Conservation (phyloP, 2,329 filamentous ascomycete genomes). For the Aspergillus novofumigatus region DNA sequence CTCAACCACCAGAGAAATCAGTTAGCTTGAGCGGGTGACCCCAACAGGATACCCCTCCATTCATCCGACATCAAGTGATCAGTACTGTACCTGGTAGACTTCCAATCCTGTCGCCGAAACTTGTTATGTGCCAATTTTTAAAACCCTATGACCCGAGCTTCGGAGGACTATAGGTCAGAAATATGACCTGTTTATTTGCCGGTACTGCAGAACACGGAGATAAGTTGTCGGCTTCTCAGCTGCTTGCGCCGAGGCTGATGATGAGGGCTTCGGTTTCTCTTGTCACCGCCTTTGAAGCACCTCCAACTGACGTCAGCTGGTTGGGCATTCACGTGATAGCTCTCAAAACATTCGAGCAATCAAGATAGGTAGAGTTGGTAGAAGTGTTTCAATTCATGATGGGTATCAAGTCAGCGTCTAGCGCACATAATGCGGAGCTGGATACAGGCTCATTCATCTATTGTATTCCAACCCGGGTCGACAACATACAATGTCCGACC, state of each 20-base stretch:
- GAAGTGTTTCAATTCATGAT: not conserved
- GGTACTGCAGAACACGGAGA: not conserved
- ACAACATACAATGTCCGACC: not conserved
- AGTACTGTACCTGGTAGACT: not conserved
- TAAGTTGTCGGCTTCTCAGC: not conserved
- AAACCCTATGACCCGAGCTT: not conserved
- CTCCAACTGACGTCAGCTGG: not conserved
- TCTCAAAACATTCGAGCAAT: not conserved
- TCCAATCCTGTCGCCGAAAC: not conserved
- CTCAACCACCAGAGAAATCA: not conserved
- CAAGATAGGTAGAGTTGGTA: not conserved
- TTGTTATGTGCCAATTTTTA: not conserved
- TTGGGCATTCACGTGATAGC: not conserved
- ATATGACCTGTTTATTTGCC: not conserved
- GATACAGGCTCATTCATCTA: not conserved
- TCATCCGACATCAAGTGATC: not conserved
- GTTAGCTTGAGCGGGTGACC: not conserved
- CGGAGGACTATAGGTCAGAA: not conserved
- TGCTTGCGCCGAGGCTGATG: not conserved
- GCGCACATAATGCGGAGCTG: not conserved
- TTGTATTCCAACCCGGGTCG: not conserved
- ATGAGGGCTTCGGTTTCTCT: not conserved
- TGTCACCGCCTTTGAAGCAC: not conserved
- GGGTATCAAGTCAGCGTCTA: not conserved
- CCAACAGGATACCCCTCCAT: not conserved